Conservation (phyloP, 441 rosid species). For the Iberis amara region DNA sequence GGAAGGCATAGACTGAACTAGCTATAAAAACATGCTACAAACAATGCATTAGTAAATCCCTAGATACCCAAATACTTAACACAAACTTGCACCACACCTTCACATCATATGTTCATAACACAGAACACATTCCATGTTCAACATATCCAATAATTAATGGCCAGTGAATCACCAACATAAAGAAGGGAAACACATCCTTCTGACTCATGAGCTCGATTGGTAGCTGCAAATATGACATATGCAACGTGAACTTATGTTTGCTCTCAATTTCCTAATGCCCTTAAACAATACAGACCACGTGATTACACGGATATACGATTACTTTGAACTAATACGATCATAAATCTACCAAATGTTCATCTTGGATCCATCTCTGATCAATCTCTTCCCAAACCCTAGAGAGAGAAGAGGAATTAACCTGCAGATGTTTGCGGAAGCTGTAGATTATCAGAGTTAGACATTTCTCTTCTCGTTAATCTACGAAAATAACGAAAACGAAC, state of each 20-base stretch:
- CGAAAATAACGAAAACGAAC: conserved; percentile 6
- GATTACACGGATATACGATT: not conserved
- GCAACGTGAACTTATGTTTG: not conserved
- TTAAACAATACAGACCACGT: too few species aligned
- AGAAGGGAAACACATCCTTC: conserved; percentile 1
- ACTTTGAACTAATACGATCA: not conserved
- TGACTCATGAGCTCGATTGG: not conserved
- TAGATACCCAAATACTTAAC: conserved; percentile 6
- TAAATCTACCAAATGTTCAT: not conserved
- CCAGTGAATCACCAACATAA: not conserved
- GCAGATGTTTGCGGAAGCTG: conserved; percentile 25
- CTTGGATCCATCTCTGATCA: too few species aligned
- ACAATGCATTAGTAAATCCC: conserved; percentile 4
- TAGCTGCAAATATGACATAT: not conserved
- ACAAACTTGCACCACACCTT: not conserved
- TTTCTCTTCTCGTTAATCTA: conserved; percentile 4
- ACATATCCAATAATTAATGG: too few species aligned
- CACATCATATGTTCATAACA: conserved; percentile 4
- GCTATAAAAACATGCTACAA: conserved; percentile 12
- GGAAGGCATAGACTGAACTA: not conserved
- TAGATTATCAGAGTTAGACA: conserved; percentile 20
- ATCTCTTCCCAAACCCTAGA: not conserved
- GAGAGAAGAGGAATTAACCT: conserved; percentile 18
- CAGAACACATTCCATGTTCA: too few species aligned
- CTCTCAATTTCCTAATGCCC: not conserved